Percentiles rank a stretch among this genome's conserved stretches.
These are phyloP conservation scores for Alternaria brassicae DNA, from an alignment of 2,329 filamentous ascomycete genomes.

Conservation along the genomic window DNA sequence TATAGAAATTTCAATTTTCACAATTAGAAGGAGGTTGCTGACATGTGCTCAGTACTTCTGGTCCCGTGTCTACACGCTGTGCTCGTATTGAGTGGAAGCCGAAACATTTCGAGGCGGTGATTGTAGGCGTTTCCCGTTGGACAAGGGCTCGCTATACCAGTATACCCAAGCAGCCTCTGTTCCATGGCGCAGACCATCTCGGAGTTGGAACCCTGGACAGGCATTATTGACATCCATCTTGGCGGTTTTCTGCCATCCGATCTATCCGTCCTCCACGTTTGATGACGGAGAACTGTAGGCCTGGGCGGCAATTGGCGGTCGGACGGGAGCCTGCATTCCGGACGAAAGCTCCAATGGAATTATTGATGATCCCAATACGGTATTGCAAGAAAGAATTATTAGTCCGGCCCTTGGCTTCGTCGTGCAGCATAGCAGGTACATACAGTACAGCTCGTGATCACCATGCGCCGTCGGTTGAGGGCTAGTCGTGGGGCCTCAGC, in stretches of 20 bases:
- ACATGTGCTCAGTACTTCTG: not conserved
- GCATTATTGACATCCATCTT: conserved; percentile 11
- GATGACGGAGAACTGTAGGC: conserved; percentile 7
- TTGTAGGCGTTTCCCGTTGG: not conserved
- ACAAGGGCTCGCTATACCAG: not conserved
- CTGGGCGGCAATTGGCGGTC: not conserved
- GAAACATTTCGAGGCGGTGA: not conserved
- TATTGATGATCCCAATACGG: not conserved
- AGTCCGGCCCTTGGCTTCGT: not conserved
- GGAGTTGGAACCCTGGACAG: conserved; percentile 9
- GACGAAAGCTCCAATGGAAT: not conserved
- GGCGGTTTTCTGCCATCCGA: not conserved
- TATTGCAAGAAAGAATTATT: not conserved
- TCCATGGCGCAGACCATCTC: conserved; percentile 5
- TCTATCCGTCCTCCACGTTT: not conserved
- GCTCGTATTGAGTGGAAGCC: not conserved
- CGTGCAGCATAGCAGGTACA: conserved; percentile 18
- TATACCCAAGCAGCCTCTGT: not conserved
- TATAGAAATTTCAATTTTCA: not conserved
- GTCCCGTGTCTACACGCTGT: not conserved
- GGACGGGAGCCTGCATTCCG: not conserved
- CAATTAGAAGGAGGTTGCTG: not conserved
- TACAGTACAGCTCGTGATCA: conserved; percentile 12
- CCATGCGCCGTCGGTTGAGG: not conserved
- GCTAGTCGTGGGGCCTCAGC: conserved; percentile 10